Base-by-base conservation (phyloP, 305 asterid species). In the Rubia tinctorum region DNA sequence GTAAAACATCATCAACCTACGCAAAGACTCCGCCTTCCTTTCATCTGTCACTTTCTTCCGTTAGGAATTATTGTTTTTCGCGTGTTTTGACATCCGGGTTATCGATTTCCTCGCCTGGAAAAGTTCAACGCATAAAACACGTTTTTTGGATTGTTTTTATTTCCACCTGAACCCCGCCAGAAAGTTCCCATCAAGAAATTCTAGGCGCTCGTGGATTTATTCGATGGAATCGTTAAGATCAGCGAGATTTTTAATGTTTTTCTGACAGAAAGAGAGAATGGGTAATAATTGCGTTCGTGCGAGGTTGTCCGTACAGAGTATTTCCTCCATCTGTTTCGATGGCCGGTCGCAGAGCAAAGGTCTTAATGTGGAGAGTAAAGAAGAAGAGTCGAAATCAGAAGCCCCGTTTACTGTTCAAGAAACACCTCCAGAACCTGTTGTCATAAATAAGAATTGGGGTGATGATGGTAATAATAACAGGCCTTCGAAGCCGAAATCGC, bases 1-100 rank as follows among this genome's bases (percentile, higher is more conserved):
- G 70, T 27, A 71, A 65, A 67, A 40, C 37, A 66, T 39, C n/a
- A 42, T 10, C 61, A 76, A 34, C 39, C 39, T 34, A 34, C 39
- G 39, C 39, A 34, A 34, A 34, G 39, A 34, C 39, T 34, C 39
- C 39, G 39, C 3, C 39, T 34, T 4, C 43, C 47, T 64, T 44
- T 63, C 51, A 45, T 34, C 40, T 68, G 71, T 73, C 76, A 58
- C 80, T 71, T 66, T 72, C 80, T n/a, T 15, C 30, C 73, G 60
- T 71, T 70, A 37, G 34, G 51, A 53, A 14, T 64, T 40, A 27
- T 9, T 40, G 64, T n/a, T 17, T 65, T 65, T 65, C 25, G 8
- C 25, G 34, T 12, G 22, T 10, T 59, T 76, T 76, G 66, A 69
- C 71, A 61, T 44, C 37, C 37, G 64, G 69, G 69, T 30, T 43